Evolutionary conservation across 116 monocot genomes (phyloP).

Genomic region (Cymodocea nodosa): DNA sequence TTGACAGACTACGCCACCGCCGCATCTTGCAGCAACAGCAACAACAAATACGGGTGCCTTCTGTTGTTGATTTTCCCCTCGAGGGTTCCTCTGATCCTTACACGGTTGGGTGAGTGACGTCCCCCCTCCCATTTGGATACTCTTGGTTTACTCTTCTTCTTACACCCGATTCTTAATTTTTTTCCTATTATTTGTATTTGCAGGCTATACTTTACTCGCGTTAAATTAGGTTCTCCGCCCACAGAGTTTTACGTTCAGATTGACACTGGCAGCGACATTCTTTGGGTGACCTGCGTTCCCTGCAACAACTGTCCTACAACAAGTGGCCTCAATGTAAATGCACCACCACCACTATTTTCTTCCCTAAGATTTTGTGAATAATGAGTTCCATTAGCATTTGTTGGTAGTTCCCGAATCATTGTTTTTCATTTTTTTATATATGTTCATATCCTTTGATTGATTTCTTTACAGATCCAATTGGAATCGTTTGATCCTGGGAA

Average conservation of each 20-base stretch:
- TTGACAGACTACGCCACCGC: constrained; percentile 50
- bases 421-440: background rate
- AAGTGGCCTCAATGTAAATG: constrained; percentile 80
- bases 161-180: too few relatives aligned
- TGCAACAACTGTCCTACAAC: constrained; percentile 67
- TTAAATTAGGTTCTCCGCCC: constrained; percentile 80
- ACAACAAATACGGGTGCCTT: background rate
- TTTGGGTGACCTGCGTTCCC: constrained; percentile 85
- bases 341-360: background rate
- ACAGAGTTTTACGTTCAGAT: constrained; percentile 99
- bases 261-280: constrained; percentile 90
- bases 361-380: background rate
- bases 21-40: constrained; percentile 18
- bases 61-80: constrained; percentile 66
- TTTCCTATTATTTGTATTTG: too few relatives aligned
- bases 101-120: constrained; percentile 82
- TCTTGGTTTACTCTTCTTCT: too few relatives aligned
- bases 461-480: constrained; percentile 48
- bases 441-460: background rate
- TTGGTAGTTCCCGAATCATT: background rate
- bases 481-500: constrained; percentile 51
- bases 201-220: constrained; percentile 81
- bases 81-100: constrained; percentile 71
- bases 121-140: background rate
- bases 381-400: background rate